Evolutionary conservation across 1,284 basidiomycete genomes (phyloP).

Genomic region (Irpex sp.): DNA sequence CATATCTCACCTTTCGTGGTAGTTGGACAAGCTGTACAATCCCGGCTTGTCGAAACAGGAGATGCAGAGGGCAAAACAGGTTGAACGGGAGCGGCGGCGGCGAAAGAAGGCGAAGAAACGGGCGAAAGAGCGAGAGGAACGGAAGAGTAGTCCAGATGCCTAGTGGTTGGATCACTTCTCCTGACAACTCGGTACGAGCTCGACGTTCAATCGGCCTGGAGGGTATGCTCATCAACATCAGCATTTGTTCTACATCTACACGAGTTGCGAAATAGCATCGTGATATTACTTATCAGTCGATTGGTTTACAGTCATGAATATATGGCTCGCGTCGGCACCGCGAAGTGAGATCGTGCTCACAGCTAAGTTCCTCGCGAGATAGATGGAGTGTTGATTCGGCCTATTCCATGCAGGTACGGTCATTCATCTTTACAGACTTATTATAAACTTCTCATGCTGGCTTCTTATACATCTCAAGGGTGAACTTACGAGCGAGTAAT

Average conservation of each 20-base stretch:
- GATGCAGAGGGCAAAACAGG: slow-evolving; percentile 58
- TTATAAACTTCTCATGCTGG: too few relatives aligned
- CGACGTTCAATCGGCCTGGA: neutral
- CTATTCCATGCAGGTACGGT: too few relatives aligned
- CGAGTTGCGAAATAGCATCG: neutral
- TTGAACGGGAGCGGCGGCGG: slow-evolving; percentile 63
- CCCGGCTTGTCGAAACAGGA: slow-evolving; percentile 72
- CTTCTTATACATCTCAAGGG: too few relatives aligned
- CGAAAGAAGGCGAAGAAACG: slow-evolving; percentile 50
- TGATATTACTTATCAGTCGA: neutral
- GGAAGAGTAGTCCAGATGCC: neutral
- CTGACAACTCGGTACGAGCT: neutral
- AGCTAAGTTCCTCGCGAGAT: neutral
- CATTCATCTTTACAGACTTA: too few relatives aligned
- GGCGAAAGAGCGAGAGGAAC: slow-evolving; percentile 13
- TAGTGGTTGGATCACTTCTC: neutral
- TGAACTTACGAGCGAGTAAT: too few relatives aligned
- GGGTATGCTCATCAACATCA: neutral
- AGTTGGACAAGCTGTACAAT: slow-evolving; percentile 68
- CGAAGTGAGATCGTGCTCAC: neutral
- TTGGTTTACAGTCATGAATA: neutral
- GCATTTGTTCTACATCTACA: neutral
- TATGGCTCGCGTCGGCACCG: neutral
- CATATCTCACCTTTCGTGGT: neutral
- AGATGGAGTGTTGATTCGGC: too few relatives aligned